Evolutionary conservation across 2,329 filamentous ascomycete species (phyloP), one percentile per base, ranked within the genome.

Genomic region (Helotiales sp.): DNA sequence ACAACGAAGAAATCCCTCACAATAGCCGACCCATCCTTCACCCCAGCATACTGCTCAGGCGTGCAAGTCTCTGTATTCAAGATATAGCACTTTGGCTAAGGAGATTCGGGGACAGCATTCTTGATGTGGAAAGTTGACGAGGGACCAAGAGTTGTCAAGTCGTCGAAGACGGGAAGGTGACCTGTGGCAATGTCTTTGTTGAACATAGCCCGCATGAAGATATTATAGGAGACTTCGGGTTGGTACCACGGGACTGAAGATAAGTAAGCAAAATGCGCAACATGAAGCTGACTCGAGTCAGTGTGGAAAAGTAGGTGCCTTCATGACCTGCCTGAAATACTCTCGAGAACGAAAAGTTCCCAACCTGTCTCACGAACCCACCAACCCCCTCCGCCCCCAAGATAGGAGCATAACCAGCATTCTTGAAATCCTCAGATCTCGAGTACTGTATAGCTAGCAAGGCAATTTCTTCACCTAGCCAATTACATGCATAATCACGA

Each of bases 301-400:
- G n/a, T n/a, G n/a, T n/a, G n/a, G n/a, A n/a, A n/a, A n/a, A n/a
- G n/a, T n/a, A n/a, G n/a, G n/a, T 77, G 86, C 86, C 11, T 81
- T 70, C 32, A 73, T 91, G 89, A 2, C 89, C 88, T 26, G 87
- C 82, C 71, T 89, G 84, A 76, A 87, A 90, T 55, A 91, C 81
- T 15, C 89, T 82, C 40, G 85, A 86, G 75, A 91, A 91, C 28
- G 84, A 87, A 64, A 90, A 84, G 71, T 93, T 93, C 17, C 89
- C 91, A 73, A 86, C 90, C 77, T 95, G 91, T 6, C 91, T 85
- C 0, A 92, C 91, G 64, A 86, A 84, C 17, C 91, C 92, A 64
- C 86, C 91, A 73, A 87, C 84, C 77, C 89, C 88, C 30, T 82
- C 83, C 75, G 91, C 90, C 24, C 91, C 87, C 5, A 87, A 78